These are phyloP conservation scores for Bathelium albidoporum DNA, from an alignment of 495 filamentous ascomycete species.

Conservation along the genomic window DNA sequence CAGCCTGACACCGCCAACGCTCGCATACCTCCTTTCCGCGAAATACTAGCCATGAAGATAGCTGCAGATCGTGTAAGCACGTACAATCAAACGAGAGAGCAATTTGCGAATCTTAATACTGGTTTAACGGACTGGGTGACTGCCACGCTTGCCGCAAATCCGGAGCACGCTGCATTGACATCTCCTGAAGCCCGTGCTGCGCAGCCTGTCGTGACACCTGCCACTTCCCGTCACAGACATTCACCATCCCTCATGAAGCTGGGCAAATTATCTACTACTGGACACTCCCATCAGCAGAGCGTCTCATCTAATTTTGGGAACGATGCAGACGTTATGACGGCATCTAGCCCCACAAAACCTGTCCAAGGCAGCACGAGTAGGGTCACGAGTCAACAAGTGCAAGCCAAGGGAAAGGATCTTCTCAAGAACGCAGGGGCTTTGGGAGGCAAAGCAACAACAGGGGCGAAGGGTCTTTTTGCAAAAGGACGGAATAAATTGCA, in stretches of 20 bases:
- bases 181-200: conserved; percentile 12
- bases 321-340: not conserved
- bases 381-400: conserved; percentile 20
- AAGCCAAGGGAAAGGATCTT: conserved; percentile 72
- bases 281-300: not conserved
- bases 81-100: conserved; percentile 56
- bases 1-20: not conserved
- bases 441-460: conserved; percentile 60
- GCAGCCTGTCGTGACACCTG: not conserved
- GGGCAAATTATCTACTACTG: conserved; percentile 26
- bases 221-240: not conserved
- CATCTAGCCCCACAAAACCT: not conserved
- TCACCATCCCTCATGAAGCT: conserved; percentile 31
- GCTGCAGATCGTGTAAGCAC: conserved; percentile 54
- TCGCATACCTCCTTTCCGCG: conserved; percentile 43
- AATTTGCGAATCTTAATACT: conserved; percentile 60
- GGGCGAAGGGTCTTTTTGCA: conserved; percentile 76
- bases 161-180: conserved; percentile 42
- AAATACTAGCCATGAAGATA: conserved; percentile 56
- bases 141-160: conserved; percentile 37
- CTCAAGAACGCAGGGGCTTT: conserved; percentile 66
- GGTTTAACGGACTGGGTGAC: conserved; percentile 67
- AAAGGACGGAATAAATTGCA: conserved; percentile 43
- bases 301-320: not conserved
- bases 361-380: not conserved